Conservation (phyloP, 2,329 filamentous ascomycete species). For the Aspergillus melleus region DNA sequence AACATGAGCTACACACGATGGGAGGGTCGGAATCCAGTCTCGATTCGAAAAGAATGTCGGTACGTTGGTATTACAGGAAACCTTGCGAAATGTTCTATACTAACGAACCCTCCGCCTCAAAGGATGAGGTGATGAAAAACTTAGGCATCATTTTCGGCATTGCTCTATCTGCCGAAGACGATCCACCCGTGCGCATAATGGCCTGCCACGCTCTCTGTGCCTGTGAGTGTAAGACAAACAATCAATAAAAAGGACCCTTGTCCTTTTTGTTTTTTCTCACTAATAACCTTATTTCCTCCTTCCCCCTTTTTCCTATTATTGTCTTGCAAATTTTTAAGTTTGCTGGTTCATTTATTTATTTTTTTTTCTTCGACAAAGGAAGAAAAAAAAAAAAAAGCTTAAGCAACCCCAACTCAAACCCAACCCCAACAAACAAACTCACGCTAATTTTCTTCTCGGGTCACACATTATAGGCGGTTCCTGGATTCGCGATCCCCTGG, state of each 20-base stretch:
- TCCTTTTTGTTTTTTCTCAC: neutral
- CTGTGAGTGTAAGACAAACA: conserved; percentile 21
- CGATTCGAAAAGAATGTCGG: conserved; percentile 23
- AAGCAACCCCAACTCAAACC: neutral
- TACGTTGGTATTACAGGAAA: conserved; percentile 10
- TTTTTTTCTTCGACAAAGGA: neutral
- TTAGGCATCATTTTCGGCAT: conserved; percentile 35
- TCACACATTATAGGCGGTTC: conserved; percentile 23
- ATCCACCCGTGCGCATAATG: conserved; percentile 34
- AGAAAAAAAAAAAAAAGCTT: neutral
- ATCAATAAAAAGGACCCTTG: neutral
- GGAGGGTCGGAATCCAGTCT: conserved; percentile 12
- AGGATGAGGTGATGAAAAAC: conserved; percentile 29
- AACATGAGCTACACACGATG: conserved; percentile 23
- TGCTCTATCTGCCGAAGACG: conserved; percentile 33
- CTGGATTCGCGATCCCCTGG: conserved; percentile 33
- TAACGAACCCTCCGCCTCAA: neutral
- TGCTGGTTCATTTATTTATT: neutral
- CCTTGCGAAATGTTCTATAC: conserved; percentile 6
- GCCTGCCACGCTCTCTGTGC: conserved; percentile 35
- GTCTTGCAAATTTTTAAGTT: neutral
- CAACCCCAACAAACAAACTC: neutral
- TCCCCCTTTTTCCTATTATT: neutral
- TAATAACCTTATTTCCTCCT: neutral
- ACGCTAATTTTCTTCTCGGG: neutral